phyloP scores from a whole-genome alignment of 2,329 filamentous ascomycete species.

The Ophiocordyceps robertsii region DNA sequence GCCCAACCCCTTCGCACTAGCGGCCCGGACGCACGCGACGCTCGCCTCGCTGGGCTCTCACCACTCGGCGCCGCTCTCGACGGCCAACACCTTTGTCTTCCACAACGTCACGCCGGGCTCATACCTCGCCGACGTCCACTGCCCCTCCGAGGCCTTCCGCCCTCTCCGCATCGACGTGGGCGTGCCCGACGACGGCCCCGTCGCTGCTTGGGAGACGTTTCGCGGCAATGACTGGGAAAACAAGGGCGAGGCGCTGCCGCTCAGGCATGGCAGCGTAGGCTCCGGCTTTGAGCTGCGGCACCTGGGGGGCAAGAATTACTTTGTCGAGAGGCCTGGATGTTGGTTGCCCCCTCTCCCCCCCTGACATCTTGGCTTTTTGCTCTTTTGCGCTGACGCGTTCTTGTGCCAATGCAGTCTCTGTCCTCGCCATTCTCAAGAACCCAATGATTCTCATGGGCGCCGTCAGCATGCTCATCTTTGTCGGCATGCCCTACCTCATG shows the following conservation, averaged over 20 bases:
- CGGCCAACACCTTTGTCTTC: constrained; percentile 63
- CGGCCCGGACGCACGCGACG: constrained; percentile 53
- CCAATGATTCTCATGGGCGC: constrained; percentile 93
- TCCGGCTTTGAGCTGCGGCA: constrained; percentile 47
- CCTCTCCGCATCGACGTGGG: constrained; percentile 68
- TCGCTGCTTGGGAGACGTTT: constrained; percentile 71
- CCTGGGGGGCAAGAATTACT: constrained; percentile 57
- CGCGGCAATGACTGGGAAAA: constrained; percentile 85
- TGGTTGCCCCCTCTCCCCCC: constrained; percentile 23
- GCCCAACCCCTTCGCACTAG: constrained; percentile 40
- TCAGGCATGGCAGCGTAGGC: constrained; percentile 26
- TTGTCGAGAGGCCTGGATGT: constrained; percentile 64
- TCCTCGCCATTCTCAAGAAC: constrained; percentile 76
- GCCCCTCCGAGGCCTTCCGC: constrained; percentile 59
- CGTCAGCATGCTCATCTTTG: constrained; percentile 67
- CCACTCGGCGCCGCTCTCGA: constrained; percentile 48
- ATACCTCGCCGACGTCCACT: constrained; percentile 74
- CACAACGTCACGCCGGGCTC: constrained; percentile 54
- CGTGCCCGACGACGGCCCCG: constrained; percentile 42
- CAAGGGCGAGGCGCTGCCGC: constrained; percentile 49
- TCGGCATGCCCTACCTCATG: constrained; percentile 90
- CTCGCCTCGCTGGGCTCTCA: constrained; percentile 27
- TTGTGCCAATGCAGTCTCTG: constrained; percentile 43
- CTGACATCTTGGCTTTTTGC: too few species aligned
- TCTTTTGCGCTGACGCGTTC: constrained; percentile 1